Base-by-base conservation (phyloP, 2,329 filamentous ascomycete genomes). In the Hysterium pulicare region DNA sequence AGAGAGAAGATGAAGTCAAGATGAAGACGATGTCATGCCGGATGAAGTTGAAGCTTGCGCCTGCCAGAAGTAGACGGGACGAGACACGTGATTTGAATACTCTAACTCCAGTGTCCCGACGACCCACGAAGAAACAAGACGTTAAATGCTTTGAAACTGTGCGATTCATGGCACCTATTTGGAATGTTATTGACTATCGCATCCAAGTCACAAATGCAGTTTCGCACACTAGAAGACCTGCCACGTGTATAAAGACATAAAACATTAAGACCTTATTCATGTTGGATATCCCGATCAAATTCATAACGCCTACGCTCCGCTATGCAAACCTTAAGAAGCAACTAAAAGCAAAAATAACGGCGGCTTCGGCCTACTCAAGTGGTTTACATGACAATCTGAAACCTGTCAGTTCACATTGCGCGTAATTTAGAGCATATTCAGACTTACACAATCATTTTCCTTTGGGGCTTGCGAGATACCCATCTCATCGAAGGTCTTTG, bases 401-500 rank as follows among this genome's bases (percentile, higher is more conserved):
- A n/a, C 13, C n/a, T 34, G 44, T 53, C 54, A 53, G 45, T 38
- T 40, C 51, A 45, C 30, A 11, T 15, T 15, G 15, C 7, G 7
- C 15, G 11, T 10, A 17, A 23, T 19, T n/a, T 11, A 15, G 15
- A 2, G n/a, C 13, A 17, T 5, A 4, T 5, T 5, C 5, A 5
- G 34, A 73, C 79, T 73, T 81, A 96, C 90, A 74, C 91, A 98
- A 69, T 97, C 90, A 53, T 81, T 80, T n/a, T 95, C 87, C 48
- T 84, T 79, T 68, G 93, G 90, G 36, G 77, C 83, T 57, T 83
- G 79, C 5, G 90, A 88, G 55, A 98, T 91, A 30, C 93, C 93
- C 93, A 98, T 98, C 63, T 94, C 90, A 63, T 96, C 91, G 66
- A 98, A 98, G 0, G 93, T 97, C 57, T 93, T 88, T 1, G 93